These are phyloP conservation scores for Gossypium aridum DNA, from an alignment of 441 rosid genomes.

Conservation along the genomic window DNA sequence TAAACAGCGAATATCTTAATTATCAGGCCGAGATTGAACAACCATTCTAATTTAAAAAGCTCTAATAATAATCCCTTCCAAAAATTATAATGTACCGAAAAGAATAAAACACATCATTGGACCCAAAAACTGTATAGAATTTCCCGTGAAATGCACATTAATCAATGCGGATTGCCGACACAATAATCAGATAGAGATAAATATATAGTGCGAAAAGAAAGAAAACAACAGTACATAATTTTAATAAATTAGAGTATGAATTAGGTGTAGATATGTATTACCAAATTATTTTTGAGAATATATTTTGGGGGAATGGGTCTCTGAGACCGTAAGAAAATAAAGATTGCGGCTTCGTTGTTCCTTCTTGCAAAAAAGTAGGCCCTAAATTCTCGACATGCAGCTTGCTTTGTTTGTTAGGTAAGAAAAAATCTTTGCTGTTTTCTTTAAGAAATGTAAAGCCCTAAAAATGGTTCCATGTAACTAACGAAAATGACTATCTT, in stretches of 20 bases:
- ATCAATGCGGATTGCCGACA: not conserved
- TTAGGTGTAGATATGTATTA: too few relatives aligned
- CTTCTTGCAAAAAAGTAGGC: not conserved
- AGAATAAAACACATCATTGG: too few relatives aligned
- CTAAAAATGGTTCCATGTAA: not conserved
- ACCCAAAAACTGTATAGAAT: not conserved
- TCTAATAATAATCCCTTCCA: too few relatives aligned
- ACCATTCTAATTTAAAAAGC: too few relatives aligned
- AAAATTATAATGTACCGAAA: too few relatives aligned
- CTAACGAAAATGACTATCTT: not conserved
- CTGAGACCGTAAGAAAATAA: not conserved
- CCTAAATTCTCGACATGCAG: not conserved
- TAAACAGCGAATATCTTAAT: too few relatives aligned
- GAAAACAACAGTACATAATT: too few relatives aligned
- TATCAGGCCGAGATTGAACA: accelerated
- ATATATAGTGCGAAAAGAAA: too few relatives aligned
- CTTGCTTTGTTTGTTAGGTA: not conserved
- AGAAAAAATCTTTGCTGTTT: not conserved
- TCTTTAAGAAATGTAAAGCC: not conserved
- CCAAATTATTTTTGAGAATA: too few relatives aligned
- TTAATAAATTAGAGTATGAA: too few relatives aligned
- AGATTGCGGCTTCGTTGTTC: not conserved
- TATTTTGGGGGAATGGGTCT: not conserved
- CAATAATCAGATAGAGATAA: not conserved
- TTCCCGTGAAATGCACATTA: not conserved